Evolutionary conservation across 768 basidiomycete species (phyloP).

Genomic region (Lyophyllum shimeji): DNA sequence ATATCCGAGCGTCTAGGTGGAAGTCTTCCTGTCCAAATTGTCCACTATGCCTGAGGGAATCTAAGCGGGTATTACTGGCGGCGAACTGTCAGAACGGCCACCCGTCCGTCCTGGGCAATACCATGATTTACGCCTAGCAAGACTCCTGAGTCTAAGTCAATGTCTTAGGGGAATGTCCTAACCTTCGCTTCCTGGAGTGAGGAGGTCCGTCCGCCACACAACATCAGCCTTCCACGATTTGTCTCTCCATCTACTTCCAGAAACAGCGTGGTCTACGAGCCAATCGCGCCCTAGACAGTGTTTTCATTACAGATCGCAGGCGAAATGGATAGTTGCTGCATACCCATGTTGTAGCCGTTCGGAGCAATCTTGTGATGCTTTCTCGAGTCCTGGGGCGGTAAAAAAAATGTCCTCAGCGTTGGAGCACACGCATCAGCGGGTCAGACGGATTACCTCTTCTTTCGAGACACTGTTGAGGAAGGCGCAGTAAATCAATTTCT

Average conservation of each 20-base stretch:
- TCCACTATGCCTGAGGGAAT: not conserved
- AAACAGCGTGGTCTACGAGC: conserved; percentile 65
- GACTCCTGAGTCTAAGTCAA: not conserved
- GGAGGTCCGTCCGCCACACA: conserved; percentile 70
- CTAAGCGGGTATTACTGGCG: conserved; percentile 6
- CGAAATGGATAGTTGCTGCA: not conserved
- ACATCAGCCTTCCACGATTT: conserved; percentile 77
- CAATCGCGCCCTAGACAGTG: conserved; percentile 60
- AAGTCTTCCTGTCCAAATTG: not conserved
- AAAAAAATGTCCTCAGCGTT: conserved; percentile 8
- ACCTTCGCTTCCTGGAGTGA: conserved; percentile 72
- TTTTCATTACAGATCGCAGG: not conserved
- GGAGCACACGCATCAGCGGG: not conserved
- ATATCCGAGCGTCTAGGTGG: not conserved
- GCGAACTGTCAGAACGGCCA: conserved; percentile 74
- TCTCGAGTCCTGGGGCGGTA: conserved; percentile 42
- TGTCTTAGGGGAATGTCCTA: conserved; percentile 9
- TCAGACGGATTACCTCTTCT: conserved; percentile 47
- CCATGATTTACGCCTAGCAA: conserved; percentile 73
- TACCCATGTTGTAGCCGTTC: conserved; percentile 73
- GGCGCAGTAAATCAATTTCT: not conserved
- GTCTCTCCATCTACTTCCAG: conserved; percentile 60
- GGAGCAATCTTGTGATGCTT: conserved; percentile 73
- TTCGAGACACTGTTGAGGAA: conserved; percentile 60
- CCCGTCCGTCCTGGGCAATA: conserved; percentile 76